Evolutionary conservation across 177 flowering plant genomes (phyloP).

Genomic region (Tripterygium wilfordii): DNA sequence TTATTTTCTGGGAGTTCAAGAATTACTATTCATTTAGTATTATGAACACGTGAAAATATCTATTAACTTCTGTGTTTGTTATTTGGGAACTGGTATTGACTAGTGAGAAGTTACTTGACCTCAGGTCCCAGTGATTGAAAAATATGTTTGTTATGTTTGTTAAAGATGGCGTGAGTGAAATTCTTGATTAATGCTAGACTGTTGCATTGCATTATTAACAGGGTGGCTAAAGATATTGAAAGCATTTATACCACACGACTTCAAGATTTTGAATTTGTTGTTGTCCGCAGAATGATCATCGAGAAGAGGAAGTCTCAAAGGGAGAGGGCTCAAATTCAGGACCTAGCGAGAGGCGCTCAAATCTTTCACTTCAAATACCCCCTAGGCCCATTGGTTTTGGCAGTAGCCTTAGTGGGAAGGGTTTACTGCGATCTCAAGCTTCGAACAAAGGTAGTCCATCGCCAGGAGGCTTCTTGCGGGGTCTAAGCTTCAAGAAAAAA

Average conservation of each 20-base stretch:
- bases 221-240: not conserved
- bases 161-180: too few relatives aligned
- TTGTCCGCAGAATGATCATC: conserved; percentile 33
- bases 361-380: conserved; percentile 69
- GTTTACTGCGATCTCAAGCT: conserved; percentile 39
- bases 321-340: conserved; percentile 22
- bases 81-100: too few relatives aligned
- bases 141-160: too few relatives aligned
- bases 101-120: too few relatives aligned
- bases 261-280: conserved; percentile 1
- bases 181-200: too few relatives aligned
- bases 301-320: conserved; percentile 13
- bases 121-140: too few relatives aligned
- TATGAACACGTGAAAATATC: too few relatives aligned
- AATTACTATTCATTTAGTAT: too few relatives aligned
- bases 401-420: conserved; percentile 36
- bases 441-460: conserved; percentile 38
- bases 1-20: too few relatives aligned
- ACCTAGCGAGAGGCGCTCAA: conserved; percentile 24
- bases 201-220: not conserved
- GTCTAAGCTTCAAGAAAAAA: conserved; percentile 64
- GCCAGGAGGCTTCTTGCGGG: conserved; percentile 44
- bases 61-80: too few relatives aligned
- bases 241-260: not conserved
- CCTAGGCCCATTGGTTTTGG: conserved; percentile 40